Evolutionary conservation across 345 rosid species (phyloP).

Genomic region (Noccaea caerulescens): DNA sequence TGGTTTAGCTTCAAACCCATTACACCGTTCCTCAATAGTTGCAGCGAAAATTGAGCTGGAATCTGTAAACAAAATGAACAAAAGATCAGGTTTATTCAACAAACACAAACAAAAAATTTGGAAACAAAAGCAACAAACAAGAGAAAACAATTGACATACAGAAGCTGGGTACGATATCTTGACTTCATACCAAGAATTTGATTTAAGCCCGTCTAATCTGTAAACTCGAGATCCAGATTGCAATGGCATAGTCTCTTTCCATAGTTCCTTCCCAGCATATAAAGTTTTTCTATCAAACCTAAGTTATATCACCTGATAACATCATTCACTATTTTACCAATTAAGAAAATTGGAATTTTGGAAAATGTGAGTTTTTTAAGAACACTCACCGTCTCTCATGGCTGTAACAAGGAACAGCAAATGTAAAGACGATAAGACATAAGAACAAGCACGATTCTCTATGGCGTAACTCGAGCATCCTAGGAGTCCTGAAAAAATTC

Average conservation of each 20-base stretch:
- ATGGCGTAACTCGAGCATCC: conserved; percentile 33
- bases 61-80: conserved; percentile 47
- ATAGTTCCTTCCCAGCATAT: conserved; percentile 68
- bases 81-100: conserved; percentile 17
- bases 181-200: conserved; percentile 86
- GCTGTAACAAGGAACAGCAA: conserved; percentile 35
- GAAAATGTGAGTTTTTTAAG: not conserved
- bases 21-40: conserved; percentile 53
- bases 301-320: not conserved
- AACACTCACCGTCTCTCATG: conserved; percentile 49
- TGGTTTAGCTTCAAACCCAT: conserved; percentile 40
- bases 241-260: conserved; percentile 67
- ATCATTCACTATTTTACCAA: not conserved
- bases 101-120: conserved; percentile 17
- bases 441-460: conserved; percentile 31
- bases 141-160: conserved; percentile 57
- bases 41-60: conserved; percentile 72
- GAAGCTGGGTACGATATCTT: conserved; percentile 99
- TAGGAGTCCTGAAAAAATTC: not conserved
- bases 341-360: not conserved
- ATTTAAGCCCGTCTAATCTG: conserved; percentile 64
- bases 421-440: conserved; percentile 37
- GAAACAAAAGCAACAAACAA: conserved; percentile 5
- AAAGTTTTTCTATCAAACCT: conserved; percentile 52
- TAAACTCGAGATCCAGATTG: conserved; percentile 64